Percentiles rank a stretch among this genome's conserved stretches.
Conservation (phyloP, 1,284 basidiomycete species). For the Abortiporus biennis region DNA sequence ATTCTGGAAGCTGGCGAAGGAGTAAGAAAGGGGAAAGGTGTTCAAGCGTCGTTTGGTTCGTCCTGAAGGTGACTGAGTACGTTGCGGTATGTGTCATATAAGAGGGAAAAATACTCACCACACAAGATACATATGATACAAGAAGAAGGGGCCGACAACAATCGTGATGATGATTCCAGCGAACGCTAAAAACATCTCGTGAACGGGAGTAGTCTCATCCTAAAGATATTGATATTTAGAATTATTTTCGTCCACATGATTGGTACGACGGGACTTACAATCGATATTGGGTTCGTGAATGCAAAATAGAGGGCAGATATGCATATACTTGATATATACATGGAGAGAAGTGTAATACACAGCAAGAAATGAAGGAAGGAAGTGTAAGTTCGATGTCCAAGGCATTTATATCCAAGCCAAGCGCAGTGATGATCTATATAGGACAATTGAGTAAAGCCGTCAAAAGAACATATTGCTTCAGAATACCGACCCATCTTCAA, state of each 20-base stretch:
- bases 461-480: too few relatives aligned
- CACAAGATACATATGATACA: constrained; percentile 77
- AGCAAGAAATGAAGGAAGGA: constrained; percentile 81
- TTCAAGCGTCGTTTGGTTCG: constrained; percentile 85
- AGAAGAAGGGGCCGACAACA: constrained; percentile 70
- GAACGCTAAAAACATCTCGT: constrained; percentile 63
- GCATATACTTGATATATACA: constrained; percentile 56
- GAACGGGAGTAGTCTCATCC: constrained; percentile 64
- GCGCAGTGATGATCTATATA: constrained; percentile 81
- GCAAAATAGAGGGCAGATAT: constrained; percentile 58
- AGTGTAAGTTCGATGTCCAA: constrained; percentile 82
- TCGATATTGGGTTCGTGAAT: constrained; percentile 51
- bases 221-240: constrained; percentile 19
- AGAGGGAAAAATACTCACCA: constrained; percentile 43
- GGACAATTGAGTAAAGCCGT: too few relatives aligned
- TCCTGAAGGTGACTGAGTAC: constrained; percentile 46
- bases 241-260: neutral
- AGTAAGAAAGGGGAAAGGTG: constrained; percentile 73
- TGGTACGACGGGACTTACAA: constrained; percentile 40
- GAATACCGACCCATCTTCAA: constrained; percentile 75
- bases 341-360: constrained; percentile 58
- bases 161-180: constrained; percentile 59
- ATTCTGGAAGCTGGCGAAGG: constrained; percentile 58
- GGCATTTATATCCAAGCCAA: constrained; percentile 77
- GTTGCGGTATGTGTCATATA: neutral